Conservation (phyloP, 768 basidiomycete species). For the Dioszegia hungarica region DNA sequence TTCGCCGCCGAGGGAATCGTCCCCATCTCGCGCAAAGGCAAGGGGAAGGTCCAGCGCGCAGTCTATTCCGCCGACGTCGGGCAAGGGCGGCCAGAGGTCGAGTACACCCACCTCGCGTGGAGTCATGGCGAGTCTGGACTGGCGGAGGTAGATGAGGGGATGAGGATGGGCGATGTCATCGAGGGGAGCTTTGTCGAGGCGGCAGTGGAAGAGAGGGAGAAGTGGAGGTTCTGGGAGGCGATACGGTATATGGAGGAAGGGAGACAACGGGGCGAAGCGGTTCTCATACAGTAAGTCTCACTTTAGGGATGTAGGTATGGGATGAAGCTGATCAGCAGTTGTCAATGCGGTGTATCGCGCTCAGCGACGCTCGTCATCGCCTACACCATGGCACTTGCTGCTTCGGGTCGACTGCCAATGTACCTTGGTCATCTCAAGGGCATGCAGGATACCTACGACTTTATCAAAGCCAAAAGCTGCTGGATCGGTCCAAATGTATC, state of each 20-base stretch:
- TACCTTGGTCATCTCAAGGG: constrained; percentile 26
- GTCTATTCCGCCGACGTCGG: constrained; percentile 6
- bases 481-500: constrained; percentile 48
- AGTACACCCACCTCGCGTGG: constrained; percentile 46
- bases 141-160: constrained; percentile 21
- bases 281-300: constrained; percentile 46
- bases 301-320: no score
- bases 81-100: constrained; percentile 20
- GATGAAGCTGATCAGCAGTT: constrained; percentile 27
- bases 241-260: constrained; percentile 38
- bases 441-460: constrained; percentile 49
- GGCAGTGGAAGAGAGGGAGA: constrained; percentile 4
- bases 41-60: constrained; percentile 27
- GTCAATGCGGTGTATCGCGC: constrained; percentile 48
- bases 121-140: constrained; percentile 44
- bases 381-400: constrained; percentile 45
- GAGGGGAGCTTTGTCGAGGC: constrained; percentile 2
- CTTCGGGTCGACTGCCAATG: constrained; percentile 29
- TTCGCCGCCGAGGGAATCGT: constrained; percentile 10
- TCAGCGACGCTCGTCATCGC: constrained; percentile 46
- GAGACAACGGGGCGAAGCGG: constrained; percentile 27
- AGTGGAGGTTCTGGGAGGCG: constrained; percentile 39
- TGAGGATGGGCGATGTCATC: constrained; percentile 13
- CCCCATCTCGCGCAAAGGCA: constrained; percentile 15
- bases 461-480: constrained; percentile 36